These are phyloP conservation scores for Cladorrhinum samala DNA, from an alignment of 495 filamentous ascomycete genomes.

Conservation along the genomic window DNA sequence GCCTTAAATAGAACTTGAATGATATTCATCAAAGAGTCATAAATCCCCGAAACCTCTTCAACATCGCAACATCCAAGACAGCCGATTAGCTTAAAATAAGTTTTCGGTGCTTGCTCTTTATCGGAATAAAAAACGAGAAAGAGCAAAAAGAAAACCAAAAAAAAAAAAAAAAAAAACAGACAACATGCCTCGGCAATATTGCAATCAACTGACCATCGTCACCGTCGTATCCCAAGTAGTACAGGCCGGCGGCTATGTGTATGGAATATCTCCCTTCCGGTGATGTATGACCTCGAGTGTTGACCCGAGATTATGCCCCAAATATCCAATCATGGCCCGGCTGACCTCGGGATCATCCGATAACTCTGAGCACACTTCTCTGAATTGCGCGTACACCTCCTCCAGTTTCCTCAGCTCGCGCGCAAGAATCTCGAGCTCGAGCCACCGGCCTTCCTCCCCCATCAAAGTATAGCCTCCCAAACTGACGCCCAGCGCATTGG, in stretches of 20 bases:
- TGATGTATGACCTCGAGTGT: slow-evolving; percentile 32
- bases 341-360: slow-evolving; percentile 37
- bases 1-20: too few relatives aligned
- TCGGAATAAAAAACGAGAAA: neutral
- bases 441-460: slow-evolving; percentile 37
- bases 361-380: slow-evolving; percentile 34
- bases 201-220: neutral
- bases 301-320: slow-evolving; percentile 34
- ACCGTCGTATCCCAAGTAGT: neutral
- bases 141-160: neutral
- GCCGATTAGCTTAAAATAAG: neutral
- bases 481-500: slow-evolving; percentile 27
- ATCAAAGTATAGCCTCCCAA: slow-evolving; percentile 40
- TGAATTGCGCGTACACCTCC: slow-evolving; percentile 35
- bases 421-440: slow-evolving; percentile 41
- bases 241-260: slow-evolving; percentile 1
- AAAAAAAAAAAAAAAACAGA: neutral
- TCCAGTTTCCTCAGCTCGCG: slow-evolving; percentile 44
- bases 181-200: neutral
- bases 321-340: slow-evolving; percentile 37
- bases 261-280: slow-evolving; percentile 29
- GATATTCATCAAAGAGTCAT: too few relatives aligned
- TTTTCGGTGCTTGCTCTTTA: neutral
- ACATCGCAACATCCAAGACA: too few relatives aligned
- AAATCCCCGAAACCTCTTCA: too few relatives aligned